Percentiles rank a stretch among this genome's conserved stretches.
phyloP scores from a whole-genome alignment of 2,329 filamentous ascomycete species.

The Fusarium irregulare region DNA sequence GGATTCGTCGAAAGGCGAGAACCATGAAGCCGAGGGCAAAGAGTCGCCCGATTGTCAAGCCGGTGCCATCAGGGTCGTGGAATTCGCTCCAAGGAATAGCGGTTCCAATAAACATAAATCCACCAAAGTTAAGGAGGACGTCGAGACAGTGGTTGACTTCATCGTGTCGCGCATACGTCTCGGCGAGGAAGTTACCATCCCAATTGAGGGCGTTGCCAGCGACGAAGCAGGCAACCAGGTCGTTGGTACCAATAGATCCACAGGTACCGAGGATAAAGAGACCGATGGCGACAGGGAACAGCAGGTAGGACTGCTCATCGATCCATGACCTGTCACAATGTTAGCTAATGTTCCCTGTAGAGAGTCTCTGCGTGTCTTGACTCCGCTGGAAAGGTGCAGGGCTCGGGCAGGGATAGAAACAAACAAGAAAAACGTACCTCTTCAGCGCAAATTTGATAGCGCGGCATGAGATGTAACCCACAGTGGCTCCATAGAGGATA shows the following conservation, averaged over 20 bases:
- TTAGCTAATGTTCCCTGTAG: not conserved
- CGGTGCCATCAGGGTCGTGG: conserved; percentile 62
- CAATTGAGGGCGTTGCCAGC: conserved; percentile 71
- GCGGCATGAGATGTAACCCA: conserved; percentile 61
- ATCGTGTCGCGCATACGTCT: conserved; percentile 67
- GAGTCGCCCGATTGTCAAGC: conserved; percentile 63
- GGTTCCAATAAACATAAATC: conserved; percentile 69
- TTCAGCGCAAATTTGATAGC: conserved; percentile 57
- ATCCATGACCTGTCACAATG: conserved; percentile 55
- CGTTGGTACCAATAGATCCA: conserved; percentile 68
- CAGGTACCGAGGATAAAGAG: conserved; percentile 69
- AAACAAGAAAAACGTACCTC: conserved; percentile 36
- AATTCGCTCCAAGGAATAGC: conserved; percentile 68
- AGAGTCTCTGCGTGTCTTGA: not conserved
- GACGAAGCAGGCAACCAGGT: conserved; percentile 70
- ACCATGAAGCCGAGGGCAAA: conserved; percentile 64
- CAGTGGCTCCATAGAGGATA: conserved; percentile 62
- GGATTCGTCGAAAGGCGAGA: conserved; percentile 66
- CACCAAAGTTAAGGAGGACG: conserved; percentile 68
- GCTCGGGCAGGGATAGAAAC: not conserved
- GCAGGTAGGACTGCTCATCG: conserved; percentile 64
- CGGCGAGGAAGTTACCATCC: conserved; percentile 69
- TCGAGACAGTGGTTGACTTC: conserved; percentile 70
- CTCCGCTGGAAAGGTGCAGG: not conserved
- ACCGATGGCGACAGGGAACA: conserved; percentile 64